phyloP scores from a whole-genome alignment of 2,329 filamentous ascomycete species.

The Aspergillus niger region DNA sequence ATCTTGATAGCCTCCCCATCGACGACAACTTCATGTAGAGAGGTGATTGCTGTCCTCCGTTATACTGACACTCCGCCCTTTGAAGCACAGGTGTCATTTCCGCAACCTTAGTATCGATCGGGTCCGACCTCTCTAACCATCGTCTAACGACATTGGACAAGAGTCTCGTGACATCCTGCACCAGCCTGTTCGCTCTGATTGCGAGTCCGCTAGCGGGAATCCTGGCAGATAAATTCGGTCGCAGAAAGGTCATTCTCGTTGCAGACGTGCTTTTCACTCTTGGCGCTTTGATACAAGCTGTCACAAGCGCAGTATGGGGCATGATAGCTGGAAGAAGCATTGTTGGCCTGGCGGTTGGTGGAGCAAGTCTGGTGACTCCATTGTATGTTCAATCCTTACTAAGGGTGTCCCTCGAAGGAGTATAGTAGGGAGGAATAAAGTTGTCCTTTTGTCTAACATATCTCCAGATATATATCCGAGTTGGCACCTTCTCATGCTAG shows the following conservation, averaged over 20 bases:
- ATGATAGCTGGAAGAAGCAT: slow-evolving; percentile 51
- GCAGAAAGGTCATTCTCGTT: slow-evolving; percentile 50
- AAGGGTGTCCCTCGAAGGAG: not conserved
- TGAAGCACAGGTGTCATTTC: slow-evolving; percentile 62
- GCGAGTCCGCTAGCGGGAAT: slow-evolving; percentile 58
- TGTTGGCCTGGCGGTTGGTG: slow-evolving; percentile 51
- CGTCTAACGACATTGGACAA: slow-evolving; percentile 58
- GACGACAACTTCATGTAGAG: not conserved
- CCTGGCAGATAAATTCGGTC: slow-evolving; percentile 52
- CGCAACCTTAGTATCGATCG: slow-evolving; percentile 60
- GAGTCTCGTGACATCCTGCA: slow-evolving; percentile 60
- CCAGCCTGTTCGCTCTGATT: slow-evolving; percentile 59
- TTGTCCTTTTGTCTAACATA: slow-evolving; percentile 5
- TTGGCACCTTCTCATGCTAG: slow-evolving; percentile 74
- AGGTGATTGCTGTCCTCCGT: not conserved
- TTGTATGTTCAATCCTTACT: slow-evolving; percentile 49
- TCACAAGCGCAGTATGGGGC: slow-evolving; percentile 43
- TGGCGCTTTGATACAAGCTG: slow-evolving; percentile 48
- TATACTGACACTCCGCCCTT: slow-evolving; percentile 18
- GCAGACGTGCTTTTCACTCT: slow-evolving; percentile 50
- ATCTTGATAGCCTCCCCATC: not conserved
- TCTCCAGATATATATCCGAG: slow-evolving; percentile 73
- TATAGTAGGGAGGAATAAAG: not conserved
- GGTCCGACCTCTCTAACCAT: slow-evolving; percentile 54
- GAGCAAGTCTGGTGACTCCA: slow-evolving; percentile 74